Evolutionary conservation across 169 alveolate genomes (phyloP), one percentile per base, ranked within the genome.

Genomic region (Eimeria tenella): DNA sequence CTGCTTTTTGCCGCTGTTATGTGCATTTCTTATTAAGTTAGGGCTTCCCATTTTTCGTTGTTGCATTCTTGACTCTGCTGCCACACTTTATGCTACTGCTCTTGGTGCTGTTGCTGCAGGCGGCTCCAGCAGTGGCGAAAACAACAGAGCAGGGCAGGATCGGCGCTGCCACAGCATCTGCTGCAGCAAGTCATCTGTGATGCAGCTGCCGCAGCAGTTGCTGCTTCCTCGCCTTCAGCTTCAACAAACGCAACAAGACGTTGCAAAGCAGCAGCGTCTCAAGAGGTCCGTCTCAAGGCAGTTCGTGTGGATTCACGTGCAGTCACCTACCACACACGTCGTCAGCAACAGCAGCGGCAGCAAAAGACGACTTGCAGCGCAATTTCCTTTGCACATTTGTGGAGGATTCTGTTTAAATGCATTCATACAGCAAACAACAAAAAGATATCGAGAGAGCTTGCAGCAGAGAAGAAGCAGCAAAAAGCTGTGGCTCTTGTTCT

Each of bases 61-160:
- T 4, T 50, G n/a, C 0, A 3, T n/a, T 52, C 53, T 8, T 81
- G 55, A 52, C 42, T 52, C 89, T 56, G 50, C 89, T 56, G 10
- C 63, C n/a, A 65, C 87, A 7, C 21, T 65, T 53, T 25, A 15
- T 77, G 87, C 53, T 17, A 23, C 70, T 77, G 68, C 87, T 77
- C 58, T 23, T 53, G 8, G 52, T 53, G 71, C 68, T 62, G 53
- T 23, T 82, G 73, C 62, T 31, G 75, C 90, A 82, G 90, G 77
- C 90, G 90, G 17, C 55, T 82, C 75, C 90, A 82, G 60, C 90
- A 82, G 90, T 82, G 90, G 90, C 55, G 90, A 56, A 82, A 58
- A 74, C 90, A 49, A 23, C 90, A 82, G 65, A 60, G 5, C 31
- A 6, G 31, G 11, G 90, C 53, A 17, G 75, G 75, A 15, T n/a